Evolutionary conservation across 2,329 filamentous ascomycete genomes (phyloP), one percentile per base, ranked within the genome.

Genomic region (Tolypocladium amazonense): DNA sequence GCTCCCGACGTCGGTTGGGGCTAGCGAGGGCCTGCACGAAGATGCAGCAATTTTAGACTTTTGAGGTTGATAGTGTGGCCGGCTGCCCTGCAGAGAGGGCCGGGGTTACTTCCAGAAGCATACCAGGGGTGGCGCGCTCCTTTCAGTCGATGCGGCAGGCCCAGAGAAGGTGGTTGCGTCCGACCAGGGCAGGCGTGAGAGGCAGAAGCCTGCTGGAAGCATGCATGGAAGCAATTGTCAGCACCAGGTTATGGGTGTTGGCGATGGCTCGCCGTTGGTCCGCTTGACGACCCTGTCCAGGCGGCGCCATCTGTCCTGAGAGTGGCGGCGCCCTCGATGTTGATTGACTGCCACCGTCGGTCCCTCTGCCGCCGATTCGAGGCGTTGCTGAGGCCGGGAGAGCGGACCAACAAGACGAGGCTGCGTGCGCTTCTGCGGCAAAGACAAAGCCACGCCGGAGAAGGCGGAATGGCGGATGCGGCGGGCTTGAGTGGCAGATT

Each of bases 161-260:
- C 18, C 12, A 14, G 27, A 30, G 47, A 33, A 53, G 18, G n/a
- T 33, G 47, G 58, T 37, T 43, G 41, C 54, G 38, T 18, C 60
- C 58, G 7, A 54, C 43, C 47, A 23, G 37, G 61, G 61, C 56
- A 60, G 61, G 61, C 60, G 56, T 39, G 50, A 56, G 56, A 60
- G n/a, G 50, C 30, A 37, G 58, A 60, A 59, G 56, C 41, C 50
- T 18, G 54, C 38, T 60, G 53, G 55, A 59, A 59, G 25, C 57
- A n/a, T 59, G n/a, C 35, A 39, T 58, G 45, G 59, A 58, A 57
- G 45, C 54, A 39, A 8, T 11, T 39, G 25, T 14, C n/a, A 7
- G 43, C 43, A 39, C 15, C 53, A 4, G 4, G 3, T 3, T 30
- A 52, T 52, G 50, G 18, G 18, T 35, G 50, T 2, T n/a, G 27